Conservation (phyloP, 73 alveolate species). For the Durusdinium trenchii region DNA sequence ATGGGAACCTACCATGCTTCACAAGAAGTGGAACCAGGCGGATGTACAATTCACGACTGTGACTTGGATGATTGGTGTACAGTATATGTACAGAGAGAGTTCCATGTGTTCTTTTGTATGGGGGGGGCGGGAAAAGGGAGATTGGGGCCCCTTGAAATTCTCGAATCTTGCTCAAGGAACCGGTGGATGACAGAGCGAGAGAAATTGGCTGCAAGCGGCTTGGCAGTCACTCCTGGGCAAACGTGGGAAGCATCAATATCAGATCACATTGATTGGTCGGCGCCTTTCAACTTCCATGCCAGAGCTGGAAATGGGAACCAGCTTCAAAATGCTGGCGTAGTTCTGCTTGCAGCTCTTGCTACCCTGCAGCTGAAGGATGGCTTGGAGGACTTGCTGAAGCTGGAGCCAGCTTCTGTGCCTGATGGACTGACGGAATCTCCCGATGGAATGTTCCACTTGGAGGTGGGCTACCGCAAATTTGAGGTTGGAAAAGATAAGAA, state of each 20-base stretch:
- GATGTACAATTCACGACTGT: neutral
- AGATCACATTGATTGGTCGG: neutral
- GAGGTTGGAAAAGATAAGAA: neutral
- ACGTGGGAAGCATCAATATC: neutral
- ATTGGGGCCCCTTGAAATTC: neutral
- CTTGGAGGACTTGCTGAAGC: neutral
- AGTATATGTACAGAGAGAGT: neutral
- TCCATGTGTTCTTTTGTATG: neutral
- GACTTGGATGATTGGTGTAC: neutral
- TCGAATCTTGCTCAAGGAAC: neutral
- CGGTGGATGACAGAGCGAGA: neutral
- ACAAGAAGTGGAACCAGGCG: neutral
- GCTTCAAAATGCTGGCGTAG: constrained; percentile 5
- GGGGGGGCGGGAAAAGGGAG: neutral
- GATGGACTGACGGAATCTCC: neutral
- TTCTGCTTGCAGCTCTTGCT: neutral
- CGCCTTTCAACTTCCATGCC: neutral
- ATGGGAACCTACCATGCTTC: neutral
- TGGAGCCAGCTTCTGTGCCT: neutral
- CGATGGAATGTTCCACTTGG: neutral
- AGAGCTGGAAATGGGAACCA: constrained; percentile 5
- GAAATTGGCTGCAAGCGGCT: neutral
- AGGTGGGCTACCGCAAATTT: neutral
- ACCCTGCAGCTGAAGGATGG: neutral
- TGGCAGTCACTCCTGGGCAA: neutral